Conservation (phyloP, 108 stramenopile genomes). For the Fistulifera solaris region DNA sequence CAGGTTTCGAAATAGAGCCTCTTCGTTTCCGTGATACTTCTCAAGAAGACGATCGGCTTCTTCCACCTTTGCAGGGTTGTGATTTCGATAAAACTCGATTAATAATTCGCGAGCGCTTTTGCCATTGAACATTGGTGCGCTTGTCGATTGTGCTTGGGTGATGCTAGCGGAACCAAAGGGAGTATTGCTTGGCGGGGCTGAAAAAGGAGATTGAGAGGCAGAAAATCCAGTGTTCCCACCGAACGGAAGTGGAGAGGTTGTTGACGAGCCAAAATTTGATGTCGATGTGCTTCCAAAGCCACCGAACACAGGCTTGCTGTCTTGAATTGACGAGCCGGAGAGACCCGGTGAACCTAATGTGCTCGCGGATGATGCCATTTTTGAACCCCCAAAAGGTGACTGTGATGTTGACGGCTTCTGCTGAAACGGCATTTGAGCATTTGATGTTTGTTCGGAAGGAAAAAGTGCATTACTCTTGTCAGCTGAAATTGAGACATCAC, state of each 20-base stretch:
- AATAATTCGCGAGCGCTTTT: constrained; percentile 54
- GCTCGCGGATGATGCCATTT: constrained; percentile 7
- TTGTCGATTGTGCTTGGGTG: not conserved
- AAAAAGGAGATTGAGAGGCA: constrained; percentile 8
- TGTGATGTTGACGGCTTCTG: constrained; percentile 2
- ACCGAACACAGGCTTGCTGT: constrained; percentile 1
- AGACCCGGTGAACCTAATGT: constrained; percentile 28
- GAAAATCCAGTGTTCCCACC: constrained; percentile 9
- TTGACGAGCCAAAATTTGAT: constrained; percentile 26
- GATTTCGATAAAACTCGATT: constrained; percentile 60
- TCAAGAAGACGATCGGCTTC: constrained; percentile 72
- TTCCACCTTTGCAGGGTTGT: constrained; percentile 61
- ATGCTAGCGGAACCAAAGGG: constrained; percentile 9
- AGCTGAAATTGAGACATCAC: not conserved
- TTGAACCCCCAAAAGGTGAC: not conserved
- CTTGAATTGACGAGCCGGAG: constrained; percentile 4
- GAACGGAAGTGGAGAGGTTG: constrained; percentile 7
- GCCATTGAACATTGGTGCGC: constrained; percentile 33
- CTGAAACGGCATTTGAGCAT: constrained; percentile 7
- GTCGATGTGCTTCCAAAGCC: not conserved
- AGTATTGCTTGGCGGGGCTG: constrained; percentile 3
- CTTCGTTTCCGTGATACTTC: constrained; percentile 78
- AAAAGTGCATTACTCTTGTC: not conserved
- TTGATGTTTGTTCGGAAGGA: not conserved
- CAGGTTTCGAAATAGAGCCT: constrained; percentile 68